Evolutionary conservation across 495 filamentous ascomycete genomes (phyloP), one percentile per base, ranked within the genome.

Genomic region (Evansstolkia leycettana): DNA sequence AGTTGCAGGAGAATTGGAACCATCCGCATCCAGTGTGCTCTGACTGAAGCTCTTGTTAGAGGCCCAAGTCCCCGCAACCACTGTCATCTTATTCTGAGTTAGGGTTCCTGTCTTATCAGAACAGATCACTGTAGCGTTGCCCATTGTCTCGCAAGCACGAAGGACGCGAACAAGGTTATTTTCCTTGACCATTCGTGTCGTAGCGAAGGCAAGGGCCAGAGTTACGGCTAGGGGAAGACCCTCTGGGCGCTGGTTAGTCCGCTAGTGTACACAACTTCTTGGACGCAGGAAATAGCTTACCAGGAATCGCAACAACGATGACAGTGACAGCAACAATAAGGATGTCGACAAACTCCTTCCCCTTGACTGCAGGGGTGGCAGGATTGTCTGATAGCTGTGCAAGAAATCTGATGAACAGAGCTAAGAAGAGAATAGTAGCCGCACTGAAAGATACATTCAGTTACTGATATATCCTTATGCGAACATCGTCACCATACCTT

Each of bases 31-130:
- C 5, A 37, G 51, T 28, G 39, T 50, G 32, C 33, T 57, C 17
- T 69, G 67, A 31, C 46, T 52, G 49, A 80, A 80, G 17, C 60
- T 61, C 10, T 60, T 48, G 24, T 57, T 48, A n/a, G 70, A 68
- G 7, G 73, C 73, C 36, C 73, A 52, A 0, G 71, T 69, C 13
- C 77, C 76, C 17, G 76, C 67, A 15, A 80, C 75, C 13, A 82
- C 75, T 2, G 74, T 78, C 77, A 82, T 82, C 43, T 72, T 75
- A 45, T 82, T 82, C 47, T 79, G 72, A 2, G 76, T 81, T n/a
- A 82, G 46, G 13, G 77, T 82, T 17, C 77, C 77, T 7, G 77
- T 82, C 45, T 82, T 82, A 48, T 82, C 77, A 0, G 76, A 79
- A 48, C 77, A 82, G 17, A 82, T 69, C 0, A 75, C 74, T 0